phyloP scores from a whole-genome alignment of 306 rosid species.

The Medicago truncatula region DNA sequence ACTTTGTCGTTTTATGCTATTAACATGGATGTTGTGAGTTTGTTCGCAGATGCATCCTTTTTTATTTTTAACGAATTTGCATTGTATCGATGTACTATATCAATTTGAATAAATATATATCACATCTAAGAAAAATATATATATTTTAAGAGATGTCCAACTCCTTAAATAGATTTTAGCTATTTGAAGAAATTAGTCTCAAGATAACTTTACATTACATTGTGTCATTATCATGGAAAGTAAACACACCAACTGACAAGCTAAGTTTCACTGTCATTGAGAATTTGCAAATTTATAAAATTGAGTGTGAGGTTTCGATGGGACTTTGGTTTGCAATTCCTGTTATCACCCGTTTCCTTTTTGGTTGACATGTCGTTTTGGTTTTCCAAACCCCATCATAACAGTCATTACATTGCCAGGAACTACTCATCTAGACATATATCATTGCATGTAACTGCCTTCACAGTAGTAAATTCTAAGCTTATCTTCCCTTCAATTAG shows the following conservation, averaged over 20 bases:
- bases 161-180: too few relatives aligned
- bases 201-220: too few relatives aligned
- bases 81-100: too few relatives aligned
- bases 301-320: background rate
- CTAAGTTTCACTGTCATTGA: constrained; percentile 47
- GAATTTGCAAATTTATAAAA: constrained; percentile 8
- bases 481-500: constrained; percentile 20
- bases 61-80: too few relatives aligned
- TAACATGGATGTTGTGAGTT: too few relatives aligned
- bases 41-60: too few relatives aligned
- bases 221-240: constrained; percentile 27
- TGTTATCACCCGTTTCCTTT: constrained; percentile 35
- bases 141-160: too few relatives aligned
- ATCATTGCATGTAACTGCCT: constrained; percentile 50
- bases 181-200: too few relatives aligned
- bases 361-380: constrained; percentile 67
- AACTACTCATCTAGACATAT: constrained; percentile 31
- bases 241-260: constrained; percentile 59
- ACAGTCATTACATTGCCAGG: constrained; percentile 36
- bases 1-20: too few relatives aligned
- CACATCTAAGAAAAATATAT: too few relatives aligned
- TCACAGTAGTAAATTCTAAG: constrained; percentile 5
- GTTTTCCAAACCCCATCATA: constrained; percentile 50
- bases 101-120: too few relatives aligned
- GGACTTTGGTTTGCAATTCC: background rate